These are phyloP conservation scores for Ogataea paradorogensis DNA, from an alignment of 805 yeast species.

Conservation along the genomic window DNA sequence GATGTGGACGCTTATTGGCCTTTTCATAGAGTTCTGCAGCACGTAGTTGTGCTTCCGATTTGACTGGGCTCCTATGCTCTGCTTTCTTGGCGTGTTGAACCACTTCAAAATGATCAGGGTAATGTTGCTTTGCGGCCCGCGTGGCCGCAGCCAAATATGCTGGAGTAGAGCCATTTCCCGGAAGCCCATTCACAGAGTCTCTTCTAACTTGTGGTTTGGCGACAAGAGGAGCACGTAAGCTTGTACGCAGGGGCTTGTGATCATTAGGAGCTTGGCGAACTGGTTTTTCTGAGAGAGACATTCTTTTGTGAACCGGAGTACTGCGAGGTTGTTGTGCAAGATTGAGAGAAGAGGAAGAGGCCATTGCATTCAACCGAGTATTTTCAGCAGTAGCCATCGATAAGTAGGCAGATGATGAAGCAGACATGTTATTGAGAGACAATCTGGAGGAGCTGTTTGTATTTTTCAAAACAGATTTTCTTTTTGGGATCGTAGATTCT, in stretches of 20 bases:
- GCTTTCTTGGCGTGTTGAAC: slow-evolving; percentile 8
- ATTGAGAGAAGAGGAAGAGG: slow-evolving; percentile 40
- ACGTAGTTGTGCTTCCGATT: slow-evolving; percentile 29
- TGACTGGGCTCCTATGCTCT: slow-evolving; percentile 10
- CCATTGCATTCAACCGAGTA: slow-evolving; percentile 66
- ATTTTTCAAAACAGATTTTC: slow-evolving; percentile 49
- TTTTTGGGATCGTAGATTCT: slow-evolving; percentile 23
- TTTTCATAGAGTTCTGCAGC: slow-evolving; percentile 56
- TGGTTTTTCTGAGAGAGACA: slow-evolving; percentile 9
- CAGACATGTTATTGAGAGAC: slow-evolving; percentile 25
- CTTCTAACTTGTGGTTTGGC: slow-evolving; percentile 6
- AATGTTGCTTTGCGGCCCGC: slow-evolving; percentile 27
- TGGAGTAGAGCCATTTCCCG: slow-evolving; percentile 7
- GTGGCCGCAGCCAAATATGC: slow-evolving; percentile 34
- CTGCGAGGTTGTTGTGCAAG: slow-evolving; percentile 13
- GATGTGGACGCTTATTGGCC: slow-evolving; percentile 38
- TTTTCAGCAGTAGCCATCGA: slow-evolving; percentile 77
- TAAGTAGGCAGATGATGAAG: slow-evolving; percentile 63
- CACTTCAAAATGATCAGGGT: slow-evolving; percentile 11
- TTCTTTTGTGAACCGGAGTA: slow-evolving; percentile 2
- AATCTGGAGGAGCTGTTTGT: slow-evolving; percentile 17
- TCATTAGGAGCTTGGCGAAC: slow-evolving; percentile 11
- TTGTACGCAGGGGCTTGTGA: slow-evolving; percentile 31
- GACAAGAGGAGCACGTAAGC: slow-evolving; percentile 24
- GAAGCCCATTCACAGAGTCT: slow-evolving; percentile 32